These are phyloP conservation scores for Colletotrichum cereale DNA, from an alignment of 2,329 filamentous ascomycete genomes.

Conservation along the genomic window DNA sequence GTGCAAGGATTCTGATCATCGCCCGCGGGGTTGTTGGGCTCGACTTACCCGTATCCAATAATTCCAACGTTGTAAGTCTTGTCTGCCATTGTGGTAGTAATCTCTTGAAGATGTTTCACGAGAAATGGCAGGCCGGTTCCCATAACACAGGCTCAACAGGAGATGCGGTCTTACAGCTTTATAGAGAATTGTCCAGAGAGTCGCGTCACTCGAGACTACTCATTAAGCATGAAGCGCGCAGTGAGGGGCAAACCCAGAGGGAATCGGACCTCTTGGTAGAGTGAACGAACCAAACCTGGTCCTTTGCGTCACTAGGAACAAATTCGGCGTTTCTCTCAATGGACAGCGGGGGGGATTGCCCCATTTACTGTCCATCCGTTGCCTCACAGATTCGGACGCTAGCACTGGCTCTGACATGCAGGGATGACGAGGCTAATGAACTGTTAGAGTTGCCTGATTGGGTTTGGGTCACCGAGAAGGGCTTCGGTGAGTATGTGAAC, in stretches of 20 bases:
- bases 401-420: slow-evolving; percentile 20
- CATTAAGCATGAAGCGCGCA: background rate
- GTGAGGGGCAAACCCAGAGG: slow-evolving; percentile 32
- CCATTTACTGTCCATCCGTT: slow-evolving; percentile 22
- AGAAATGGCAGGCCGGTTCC: background rate
- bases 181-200: slow-evolving; percentile 25
- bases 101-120: background rate
- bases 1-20: slow-evolving; percentile 14
- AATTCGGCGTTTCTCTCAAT: slow-evolving; percentile 39
- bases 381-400: slow-evolving; percentile 18
- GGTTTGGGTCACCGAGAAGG: slow-evolving; percentile 17
- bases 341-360: slow-evolving; percentile 31
- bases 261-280: slow-evolving; percentile 26
- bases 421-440: slow-evolving; percentile 21
- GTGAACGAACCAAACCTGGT: slow-evolving; percentile 29
- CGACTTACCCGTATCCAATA: slow-evolving; percentile 63
- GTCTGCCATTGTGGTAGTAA: slow-evolving; percentile 34
- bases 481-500: fast-evolving
- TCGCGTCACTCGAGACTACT: background rate
- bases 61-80: slow-evolving; percentile 64
- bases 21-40: background rate
- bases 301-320: slow-evolving; percentile 36
- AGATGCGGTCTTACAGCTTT: slow-evolving; percentile 14
- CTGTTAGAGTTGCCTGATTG: slow-evolving; percentile 34
- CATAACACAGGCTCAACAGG: background rate